These are phyloP conservation scores for Lecanicillium sp. DNA, from an alignment of 2,329 filamentous ascomycete genomes.

Conservation along the genomic window DNA sequence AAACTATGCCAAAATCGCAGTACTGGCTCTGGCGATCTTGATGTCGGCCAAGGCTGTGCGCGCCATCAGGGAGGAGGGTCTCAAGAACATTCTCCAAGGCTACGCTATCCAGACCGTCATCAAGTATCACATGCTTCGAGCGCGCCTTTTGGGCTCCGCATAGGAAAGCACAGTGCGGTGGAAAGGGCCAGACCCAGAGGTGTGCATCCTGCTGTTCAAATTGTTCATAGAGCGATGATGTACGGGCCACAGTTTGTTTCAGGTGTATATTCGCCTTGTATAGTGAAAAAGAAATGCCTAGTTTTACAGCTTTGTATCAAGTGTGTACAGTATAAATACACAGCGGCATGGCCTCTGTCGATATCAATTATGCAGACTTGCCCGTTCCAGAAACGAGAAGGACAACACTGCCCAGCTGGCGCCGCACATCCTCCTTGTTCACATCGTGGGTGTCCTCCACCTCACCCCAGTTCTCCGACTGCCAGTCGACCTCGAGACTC, in stretches of 20 bases:
- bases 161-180: background rate
- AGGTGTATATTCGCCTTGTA: background rate
- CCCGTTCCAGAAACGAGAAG: constrained; percentile 65
- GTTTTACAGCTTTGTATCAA: background rate
- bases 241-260: too few relatives aligned
- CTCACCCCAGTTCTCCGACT: constrained; percentile 88
- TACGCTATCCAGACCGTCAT: constrained; percentile 9
- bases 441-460: constrained; percentile 99
- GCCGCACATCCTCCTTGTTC: constrained; percentile 77
- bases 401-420: constrained; percentile 83
- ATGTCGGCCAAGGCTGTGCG: constrained; percentile 6
- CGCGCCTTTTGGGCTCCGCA: background rate
- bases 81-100: constrained; percentile 3
- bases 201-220: too few relatives aligned
- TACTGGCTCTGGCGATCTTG: background rate
- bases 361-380: constrained; percentile 14
- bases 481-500: constrained; percentile 83
- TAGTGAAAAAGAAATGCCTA: background rate
- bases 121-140: constrained; percentile 9
- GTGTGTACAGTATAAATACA: constrained; percentile 9
- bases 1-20: constrained; percentile 5
- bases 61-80: constrained; percentile 1
- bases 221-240: too few relatives aligned
- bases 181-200: too few relatives aligned
- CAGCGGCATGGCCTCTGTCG: background rate